Conservation (phyloP, 495 filamentous ascomycete genomes). For the Penicillium paxilli region DNA sequence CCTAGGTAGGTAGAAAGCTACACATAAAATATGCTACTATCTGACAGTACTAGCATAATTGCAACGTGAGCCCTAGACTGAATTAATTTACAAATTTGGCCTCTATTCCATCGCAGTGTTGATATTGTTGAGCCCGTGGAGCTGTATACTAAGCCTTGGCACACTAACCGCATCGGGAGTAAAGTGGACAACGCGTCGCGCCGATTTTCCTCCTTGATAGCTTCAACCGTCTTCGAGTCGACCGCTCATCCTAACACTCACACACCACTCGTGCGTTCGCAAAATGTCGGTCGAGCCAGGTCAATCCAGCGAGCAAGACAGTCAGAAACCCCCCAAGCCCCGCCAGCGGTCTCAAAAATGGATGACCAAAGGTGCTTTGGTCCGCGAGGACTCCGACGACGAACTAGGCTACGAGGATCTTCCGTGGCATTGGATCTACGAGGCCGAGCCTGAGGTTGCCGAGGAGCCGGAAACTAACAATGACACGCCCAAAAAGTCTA, state of each 20-base stretch:
- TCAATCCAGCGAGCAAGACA: slow-evolving; percentile 15
- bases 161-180: slow-evolving; percentile 33
- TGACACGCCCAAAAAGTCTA: slow-evolving; percentile 26
- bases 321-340: slow-evolving; percentile 22
- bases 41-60: no score
- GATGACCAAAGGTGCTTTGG: slow-evolving; percentile 64
- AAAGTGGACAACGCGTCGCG: slow-evolving; percentile 44
- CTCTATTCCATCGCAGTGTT: no score
- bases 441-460: slow-evolving; percentile 29
- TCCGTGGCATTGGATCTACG: slow-evolving; percentile 94
- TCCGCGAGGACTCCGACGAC: slow-evolving; percentile 87
- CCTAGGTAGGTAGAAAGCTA: no score
- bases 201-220: not conserved
- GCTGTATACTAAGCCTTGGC: slow-evolving; percentile 5
- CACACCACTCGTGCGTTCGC: not conserved
- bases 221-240: no score
- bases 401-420: slow-evolving; percentile 81
- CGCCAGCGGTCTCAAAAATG: slow-evolving; percentile 57
- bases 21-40: no score
- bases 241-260: not conserved
- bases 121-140: no score
- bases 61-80: no score
- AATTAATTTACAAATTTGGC: no score
- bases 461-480: slow-evolving; percentile 20
- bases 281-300: slow-evolving; percentile 20